A percentile compares a stretch with the other conserved stretches of the same genome.
Evolutionary conservation across 306 rosid species (phyloP).

Genomic region (Acacia melanoxylon): DNA sequence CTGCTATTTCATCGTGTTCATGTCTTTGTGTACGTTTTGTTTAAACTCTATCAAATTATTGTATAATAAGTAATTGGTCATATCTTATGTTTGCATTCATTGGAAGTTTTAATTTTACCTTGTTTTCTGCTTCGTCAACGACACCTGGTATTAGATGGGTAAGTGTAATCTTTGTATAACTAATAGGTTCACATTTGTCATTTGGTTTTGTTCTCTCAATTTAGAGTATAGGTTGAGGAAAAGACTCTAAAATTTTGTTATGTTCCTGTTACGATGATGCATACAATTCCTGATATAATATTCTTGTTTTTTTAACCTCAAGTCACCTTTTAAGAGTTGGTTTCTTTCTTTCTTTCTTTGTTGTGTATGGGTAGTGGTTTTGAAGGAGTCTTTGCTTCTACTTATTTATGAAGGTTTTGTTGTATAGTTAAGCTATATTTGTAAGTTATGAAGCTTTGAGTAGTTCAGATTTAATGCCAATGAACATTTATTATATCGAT

Average conservation of each 20-base stretch:
- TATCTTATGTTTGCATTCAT: too few relatives aligned
- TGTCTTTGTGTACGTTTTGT: too few relatives aligned
- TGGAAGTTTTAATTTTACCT: too few relatives aligned
- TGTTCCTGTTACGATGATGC: slow-evolving; percentile 15
- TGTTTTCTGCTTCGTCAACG: too few relatives aligned
- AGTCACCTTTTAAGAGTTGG: slow-evolving; percentile 14
- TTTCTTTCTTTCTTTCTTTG: slow-evolving; percentile 32
- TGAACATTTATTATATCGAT: too few relatives aligned
- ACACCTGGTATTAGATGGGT: too few relatives aligned
- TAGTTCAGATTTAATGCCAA: background rate
- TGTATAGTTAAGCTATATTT: slow-evolving; percentile 33
- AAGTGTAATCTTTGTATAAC: too few relatives aligned
- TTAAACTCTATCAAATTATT: too few relatives aligned
- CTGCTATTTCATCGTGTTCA: too few relatives aligned
- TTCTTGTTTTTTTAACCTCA: background rate
- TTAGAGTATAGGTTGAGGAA: slow-evolving; percentile 30
- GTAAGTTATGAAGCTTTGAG: slow-evolving; percentile 8
- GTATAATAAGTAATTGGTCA: too few relatives aligned
- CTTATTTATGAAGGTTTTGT: background rate
- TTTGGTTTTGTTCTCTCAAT: slow-evolving; percentile 33
- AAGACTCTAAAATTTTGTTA: slow-evolving; percentile 29
- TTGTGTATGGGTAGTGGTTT: slow-evolving; percentile 10
- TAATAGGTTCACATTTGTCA: too few relatives aligned
- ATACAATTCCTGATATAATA: slow-evolving; percentile 34
- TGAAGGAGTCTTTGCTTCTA: too few relatives aligned